These are phyloP conservation scores for Phaeosphaeria sp. DNA, from an alignment of 2,329 filamentous ascomycete genomes.

Conservation along the genomic window DNA sequence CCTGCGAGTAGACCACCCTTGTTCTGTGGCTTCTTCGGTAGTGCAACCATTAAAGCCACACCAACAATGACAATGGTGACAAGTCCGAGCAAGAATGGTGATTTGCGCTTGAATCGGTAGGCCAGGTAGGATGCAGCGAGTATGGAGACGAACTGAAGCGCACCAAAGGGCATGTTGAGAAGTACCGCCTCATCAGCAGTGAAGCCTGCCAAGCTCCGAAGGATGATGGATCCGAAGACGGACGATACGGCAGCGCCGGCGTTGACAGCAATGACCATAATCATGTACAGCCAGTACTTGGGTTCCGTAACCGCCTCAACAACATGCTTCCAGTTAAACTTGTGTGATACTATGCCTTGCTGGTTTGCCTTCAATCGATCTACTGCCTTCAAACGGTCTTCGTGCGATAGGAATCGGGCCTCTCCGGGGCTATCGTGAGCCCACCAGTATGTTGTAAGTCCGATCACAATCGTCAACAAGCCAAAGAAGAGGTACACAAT, in stretches of 20 bases:
- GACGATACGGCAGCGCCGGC: constrained; percentile 58
- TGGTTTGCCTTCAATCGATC: constrained; percentile 76
- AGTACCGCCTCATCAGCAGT: constrained; percentile 65
- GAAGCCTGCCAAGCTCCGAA: constrained; percentile 64
- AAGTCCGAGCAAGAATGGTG: constrained; percentile 52
- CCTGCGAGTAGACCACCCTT: constrained; percentile 61
- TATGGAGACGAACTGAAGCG: constrained; percentile 28
- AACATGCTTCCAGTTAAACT: constrained; percentile 71
- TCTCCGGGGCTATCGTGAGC: constrained; percentile 65
- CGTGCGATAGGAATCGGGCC: constrained; percentile 64
- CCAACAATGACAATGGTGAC: constrained; percentile 66
- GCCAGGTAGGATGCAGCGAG: constrained; percentile 60
- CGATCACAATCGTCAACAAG: constrained; percentile 48
- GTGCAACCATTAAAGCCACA: constrained; percentile 62
- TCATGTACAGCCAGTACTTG: constrained; percentile 57
- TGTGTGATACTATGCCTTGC: constrained; percentile 72
- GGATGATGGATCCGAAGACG: constrained; percentile 66
- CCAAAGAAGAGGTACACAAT: constrained; percentile 57
- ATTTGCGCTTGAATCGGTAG: constrained; percentile 65
- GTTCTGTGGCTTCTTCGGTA: constrained; percentile 50
- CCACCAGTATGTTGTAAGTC: constrained; percentile 50
- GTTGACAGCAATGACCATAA: constrained; percentile 31
- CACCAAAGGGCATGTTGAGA: constrained; percentile 60
- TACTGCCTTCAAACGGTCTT: constrained; percentile 71
- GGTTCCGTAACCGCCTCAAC: constrained; percentile 62